phyloP scores from a whole-genome alignment of 179 eudicot genomes.

The Beta lomatogona region DNA sequence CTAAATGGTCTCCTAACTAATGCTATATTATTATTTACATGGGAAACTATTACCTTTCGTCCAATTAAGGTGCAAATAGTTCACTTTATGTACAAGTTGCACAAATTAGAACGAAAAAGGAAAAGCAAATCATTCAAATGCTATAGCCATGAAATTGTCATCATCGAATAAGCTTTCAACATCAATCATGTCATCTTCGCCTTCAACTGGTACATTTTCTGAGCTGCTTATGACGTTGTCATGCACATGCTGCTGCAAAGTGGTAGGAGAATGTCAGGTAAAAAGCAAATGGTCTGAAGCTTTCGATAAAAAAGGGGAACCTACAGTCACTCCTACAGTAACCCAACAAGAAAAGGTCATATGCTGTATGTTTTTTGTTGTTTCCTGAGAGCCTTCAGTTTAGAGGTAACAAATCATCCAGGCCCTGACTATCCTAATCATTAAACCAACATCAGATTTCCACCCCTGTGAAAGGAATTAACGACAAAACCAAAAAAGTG shows the following conservation, averaged over 20 bases:
- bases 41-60: conserved; percentile 17
- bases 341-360: background rate
- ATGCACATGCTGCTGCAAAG: conserved; percentile 23
- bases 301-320: no score
- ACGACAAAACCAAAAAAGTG: background rate
- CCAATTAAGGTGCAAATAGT: conserved; percentile 10
- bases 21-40: conserved; percentile 31
- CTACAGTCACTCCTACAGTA: background rate
- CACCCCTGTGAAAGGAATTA: background rate
- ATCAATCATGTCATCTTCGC: conserved; percentile 49
- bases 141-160: conserved; percentile 51
- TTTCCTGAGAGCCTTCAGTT: background rate
- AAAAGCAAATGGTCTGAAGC: background rate
- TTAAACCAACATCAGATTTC: background rate
- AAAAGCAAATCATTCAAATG: conserved; percentile 37
- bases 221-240: conserved; percentile 27
- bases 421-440: background rate
- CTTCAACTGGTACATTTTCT: conserved; percentile 34
- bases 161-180: conserved; percentile 48
- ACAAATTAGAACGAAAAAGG: background rate
- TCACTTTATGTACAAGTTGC: conserved; percentile 36
- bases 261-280: background rate
- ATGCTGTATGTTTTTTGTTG: background rate
- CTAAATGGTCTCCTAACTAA: conserved; percentile 25
- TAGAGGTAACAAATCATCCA: background rate